Evolutionary conservation across 805 yeast species (phyloP).

Genomic region (Saccharomyces eubayanus): DNA sequence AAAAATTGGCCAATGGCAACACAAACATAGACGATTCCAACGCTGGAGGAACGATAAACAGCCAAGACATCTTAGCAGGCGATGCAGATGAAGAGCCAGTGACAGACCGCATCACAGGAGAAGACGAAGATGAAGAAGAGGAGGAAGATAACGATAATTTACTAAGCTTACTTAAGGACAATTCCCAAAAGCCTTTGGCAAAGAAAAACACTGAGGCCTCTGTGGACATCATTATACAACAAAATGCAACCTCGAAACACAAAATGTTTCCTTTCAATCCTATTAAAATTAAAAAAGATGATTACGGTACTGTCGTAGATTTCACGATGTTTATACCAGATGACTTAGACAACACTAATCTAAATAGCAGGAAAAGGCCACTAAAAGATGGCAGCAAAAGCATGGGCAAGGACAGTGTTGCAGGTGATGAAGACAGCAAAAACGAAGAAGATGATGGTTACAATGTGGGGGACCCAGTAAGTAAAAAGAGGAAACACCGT

Average conservation of each 20-base stretch:
- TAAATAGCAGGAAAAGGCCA: constrained; percentile 24
- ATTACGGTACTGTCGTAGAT: constrained; percentile 76
- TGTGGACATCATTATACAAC: constrained; percentile 20
- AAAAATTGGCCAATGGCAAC: constrained; percentile 10
- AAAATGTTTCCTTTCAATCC: constrained; percentile 72
- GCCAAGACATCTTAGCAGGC: neutral
- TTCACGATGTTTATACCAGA: constrained; percentile 49
- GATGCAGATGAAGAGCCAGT: constrained; percentile 1
- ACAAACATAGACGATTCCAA: neutral
- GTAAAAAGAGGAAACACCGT: constrained; percentile 9
- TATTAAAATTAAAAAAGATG: constrained; percentile 59
- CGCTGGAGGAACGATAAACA: neutral
- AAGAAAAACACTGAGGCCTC: constrained; percentile 18
- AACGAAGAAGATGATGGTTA: constrained; percentile 24
- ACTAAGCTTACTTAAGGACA: constrained; percentile 12
- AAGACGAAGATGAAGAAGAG: constrained; percentile 26
- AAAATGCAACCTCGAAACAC: constrained; percentile 29
- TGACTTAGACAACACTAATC: constrained; percentile 37
- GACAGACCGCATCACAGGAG: constrained; percentile 1
- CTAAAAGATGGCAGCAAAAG: constrained; percentile 16
- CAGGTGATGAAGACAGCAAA: constrained; percentile 11
- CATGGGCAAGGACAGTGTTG: neutral
- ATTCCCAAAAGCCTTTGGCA: neutral
- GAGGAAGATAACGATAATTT: constrained; percentile 32
- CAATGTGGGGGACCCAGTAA: constrained; percentile 17